Evolutionary conservation across 169 alveolate species (phyloP).

Genomic region (Plasmodium relictum): DNA sequence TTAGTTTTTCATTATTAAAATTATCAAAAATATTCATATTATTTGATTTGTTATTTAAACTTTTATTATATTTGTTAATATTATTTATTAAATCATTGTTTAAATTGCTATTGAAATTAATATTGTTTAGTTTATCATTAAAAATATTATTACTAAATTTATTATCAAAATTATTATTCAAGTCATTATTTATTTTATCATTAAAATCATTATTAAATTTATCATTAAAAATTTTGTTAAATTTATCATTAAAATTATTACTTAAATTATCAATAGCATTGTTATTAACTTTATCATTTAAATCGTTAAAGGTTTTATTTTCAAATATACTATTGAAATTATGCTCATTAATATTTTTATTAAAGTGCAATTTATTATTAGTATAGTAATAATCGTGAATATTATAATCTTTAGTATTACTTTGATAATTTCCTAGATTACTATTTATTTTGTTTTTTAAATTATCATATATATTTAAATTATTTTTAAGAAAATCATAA

Average conservation of each 20-base stretch:
- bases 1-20: not conserved
- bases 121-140: not conserved
- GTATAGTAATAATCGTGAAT: not conserved
- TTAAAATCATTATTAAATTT: not conserved
- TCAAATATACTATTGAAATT: too few species aligned
- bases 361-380: too few species aligned
- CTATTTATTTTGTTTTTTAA: not conserved
- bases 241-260: not conserved
- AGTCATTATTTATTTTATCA: not conserved
- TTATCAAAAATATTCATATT: not conserved
- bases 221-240: not conserved
- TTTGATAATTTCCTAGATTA: not conserved
- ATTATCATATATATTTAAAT: constrained; percentile 1
- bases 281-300: not conserved
- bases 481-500: not conserved
- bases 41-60: not conserved
- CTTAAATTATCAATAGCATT: not conserved
- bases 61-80: not conserved
- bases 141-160: not conserved
- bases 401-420: not conserved
- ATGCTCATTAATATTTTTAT: too few species aligned
- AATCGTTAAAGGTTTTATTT: not conserved
- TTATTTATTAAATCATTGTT: not conserved
- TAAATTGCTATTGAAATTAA: not conserved
- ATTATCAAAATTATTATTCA: not conserved